Evolutionary conservation across 305 asterid genomes (phyloP), one percentile per base, ranked within the genome.

Genomic region (Fraxinus dipetala): DNA sequence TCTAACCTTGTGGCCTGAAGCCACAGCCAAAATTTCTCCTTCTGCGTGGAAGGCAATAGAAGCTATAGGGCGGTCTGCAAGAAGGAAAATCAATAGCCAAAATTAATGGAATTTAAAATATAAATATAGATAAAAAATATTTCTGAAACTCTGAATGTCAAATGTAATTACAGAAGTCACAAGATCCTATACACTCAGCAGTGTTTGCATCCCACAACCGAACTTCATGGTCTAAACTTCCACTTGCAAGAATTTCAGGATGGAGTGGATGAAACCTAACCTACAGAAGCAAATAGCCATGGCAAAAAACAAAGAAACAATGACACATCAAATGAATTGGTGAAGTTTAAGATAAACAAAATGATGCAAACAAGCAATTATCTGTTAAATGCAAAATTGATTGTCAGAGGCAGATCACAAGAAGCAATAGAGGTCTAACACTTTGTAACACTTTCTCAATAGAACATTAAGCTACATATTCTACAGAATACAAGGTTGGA

Each of bases 161-260:
- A 59, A 84, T 81, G 84, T 83, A n/a, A 85, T 91, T 91, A 96
- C 99, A 91, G 82, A 96, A 96, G 88, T 94, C 98, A 69, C 94
- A 94, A 1, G 99, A 93, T 84, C 96, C 97, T 83, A 96, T 88
- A 86, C 98, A 94, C 88, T 93, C 97, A 32, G 97, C 95, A 40
- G 90, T 90, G 79, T 87, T 93, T 80, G 98, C 93, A 87, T 94
- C 91, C 99, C 99, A 96, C 36, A 96, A 81, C 80, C 95, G 96
- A 87, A 96, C 99, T 90, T 94, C 98, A 88, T 94, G 93, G 87
- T 96, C 99, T 87, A 94, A 92, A 84, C 99, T 96, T 87, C 99
- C 99, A 89, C 98, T 96, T 84, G 99, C 99, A 75, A 96, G 90
- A 80, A 96, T 87, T 65, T 96, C 98, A 30, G 96, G 92, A 82